These are phyloP conservation scores for Setaria italica DNA, from an alignment of 202 grass and related monocot species.

Conservation along the genomic window DNA sequence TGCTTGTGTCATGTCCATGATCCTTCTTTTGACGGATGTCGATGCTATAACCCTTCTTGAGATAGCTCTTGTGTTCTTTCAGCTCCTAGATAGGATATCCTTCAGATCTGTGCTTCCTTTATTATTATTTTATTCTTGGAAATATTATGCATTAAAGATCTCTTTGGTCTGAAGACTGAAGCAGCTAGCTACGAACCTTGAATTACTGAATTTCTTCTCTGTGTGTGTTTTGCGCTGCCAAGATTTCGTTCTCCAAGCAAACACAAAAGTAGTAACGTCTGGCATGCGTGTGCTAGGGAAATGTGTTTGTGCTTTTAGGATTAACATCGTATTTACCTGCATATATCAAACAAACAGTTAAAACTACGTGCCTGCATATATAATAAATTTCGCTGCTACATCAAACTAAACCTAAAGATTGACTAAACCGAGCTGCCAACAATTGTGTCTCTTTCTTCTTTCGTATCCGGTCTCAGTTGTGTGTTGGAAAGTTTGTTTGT, in stretches of 20 bases:
- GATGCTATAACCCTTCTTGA: neutral
- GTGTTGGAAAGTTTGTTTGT: neutral
- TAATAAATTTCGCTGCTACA: neutral
- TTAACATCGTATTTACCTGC: neutral
- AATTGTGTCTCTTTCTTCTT: neutral
- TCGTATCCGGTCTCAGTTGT: neutral
- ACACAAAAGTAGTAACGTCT: neutral
- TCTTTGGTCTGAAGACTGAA: conserved; percentile 5
- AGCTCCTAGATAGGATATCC: neutral
- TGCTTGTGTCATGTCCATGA: neutral
- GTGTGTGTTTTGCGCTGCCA: neutral
- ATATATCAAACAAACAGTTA: too few relatives aligned
- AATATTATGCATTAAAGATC: neutral
- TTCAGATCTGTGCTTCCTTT: neutral
- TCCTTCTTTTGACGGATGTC: neutral
- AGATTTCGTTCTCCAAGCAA: neutral
- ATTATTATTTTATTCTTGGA: neutral
- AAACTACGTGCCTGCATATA: neutral
- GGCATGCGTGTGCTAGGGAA: neutral
- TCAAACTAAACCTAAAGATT: neutral
- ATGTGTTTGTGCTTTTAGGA: conserved; percentile 14
- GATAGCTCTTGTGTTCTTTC: neutral
- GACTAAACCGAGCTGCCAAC: neutral
- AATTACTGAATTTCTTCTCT: neutral
- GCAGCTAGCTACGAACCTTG: neutral